Percentiles rank a stretch among this genome's conserved stretches.
Conservation (phyloP, 1,284 basidiomycete species). For the Cutaneotrichosporon cutaneum region DNA sequence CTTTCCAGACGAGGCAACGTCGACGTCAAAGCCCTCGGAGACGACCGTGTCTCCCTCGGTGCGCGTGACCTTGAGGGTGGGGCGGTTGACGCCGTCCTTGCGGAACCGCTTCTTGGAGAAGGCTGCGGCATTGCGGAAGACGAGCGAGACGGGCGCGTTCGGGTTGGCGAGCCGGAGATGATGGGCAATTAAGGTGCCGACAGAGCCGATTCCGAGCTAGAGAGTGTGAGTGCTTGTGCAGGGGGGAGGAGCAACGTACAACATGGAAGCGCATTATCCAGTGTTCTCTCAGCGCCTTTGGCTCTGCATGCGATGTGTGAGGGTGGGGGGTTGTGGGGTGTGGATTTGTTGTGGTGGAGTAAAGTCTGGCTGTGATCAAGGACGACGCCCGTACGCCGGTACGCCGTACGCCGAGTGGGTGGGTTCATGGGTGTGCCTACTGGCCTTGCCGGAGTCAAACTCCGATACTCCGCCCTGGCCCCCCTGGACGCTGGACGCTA, state of each 20-base stretch:
- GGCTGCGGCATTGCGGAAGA: conserved; percentile 57
- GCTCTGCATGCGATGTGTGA: background rate
- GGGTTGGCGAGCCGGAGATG: conserved; percentile 64
- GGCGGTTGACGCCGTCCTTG: background rate
- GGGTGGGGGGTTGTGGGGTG: background rate
- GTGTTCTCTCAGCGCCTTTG: background rate
- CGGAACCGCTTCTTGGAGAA: conserved; percentile 8
- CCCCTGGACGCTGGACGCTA: no score
- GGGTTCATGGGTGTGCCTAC: background rate
- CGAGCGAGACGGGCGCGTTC: conserved; percentile 64
- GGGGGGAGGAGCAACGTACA: conserved; percentile 26
- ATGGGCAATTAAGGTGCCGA: conserved; percentile 76
- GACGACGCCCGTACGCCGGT: no score
- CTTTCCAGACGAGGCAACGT: conserved; percentile 6
- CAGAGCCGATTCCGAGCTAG: conserved; percentile 71
- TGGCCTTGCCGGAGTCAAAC: background rate
- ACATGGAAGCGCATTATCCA: conserved; percentile 47
- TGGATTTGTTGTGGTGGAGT: background rate
- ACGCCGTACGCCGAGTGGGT: no score
- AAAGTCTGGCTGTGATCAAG: no score
- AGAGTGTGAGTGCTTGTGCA: background rate
- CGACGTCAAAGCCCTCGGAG: conserved; percentile 31
- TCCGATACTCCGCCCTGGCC: background rate
- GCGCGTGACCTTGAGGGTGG: conserved; percentile 13
- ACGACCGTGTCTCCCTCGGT: conserved; percentile 14